These are phyloP conservation scores for Henckelia pumila DNA, from an alignment of 257 asterid genomes.

Conservation along the genomic window DNA sequence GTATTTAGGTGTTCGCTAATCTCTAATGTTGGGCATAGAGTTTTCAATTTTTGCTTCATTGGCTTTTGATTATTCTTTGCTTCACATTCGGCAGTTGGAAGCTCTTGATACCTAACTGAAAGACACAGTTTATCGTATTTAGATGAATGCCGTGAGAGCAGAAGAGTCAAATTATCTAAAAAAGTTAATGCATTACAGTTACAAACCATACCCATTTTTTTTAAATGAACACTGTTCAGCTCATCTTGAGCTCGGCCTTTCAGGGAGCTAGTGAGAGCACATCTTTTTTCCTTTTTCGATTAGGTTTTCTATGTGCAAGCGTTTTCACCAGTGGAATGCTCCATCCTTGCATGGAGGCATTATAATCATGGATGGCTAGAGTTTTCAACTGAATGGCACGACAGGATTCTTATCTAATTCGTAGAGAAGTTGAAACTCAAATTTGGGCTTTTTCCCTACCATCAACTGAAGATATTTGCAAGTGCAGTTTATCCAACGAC, in stretches of 20 bases:
- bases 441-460: not conserved
- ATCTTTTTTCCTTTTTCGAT: too few species aligned
- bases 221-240: not conserved
- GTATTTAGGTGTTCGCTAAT: conserved; percentile 2
- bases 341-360: not conserved
- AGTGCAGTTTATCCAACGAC: not conserved
- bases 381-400: not conserved
- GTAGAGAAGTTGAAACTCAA: not conserved
- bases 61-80: not conserved
- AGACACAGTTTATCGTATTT: not conserved
- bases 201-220: not conserved
- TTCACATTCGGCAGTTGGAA: not conserved
- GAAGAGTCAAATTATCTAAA: not conserved
- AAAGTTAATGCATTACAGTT: not conserved
- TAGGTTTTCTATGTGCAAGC: not conserved
- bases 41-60: not conserved
- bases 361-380: not conserved
- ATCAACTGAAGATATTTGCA: not conserved
- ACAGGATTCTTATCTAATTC: not conserved
- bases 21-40: conserved; percentile 24
- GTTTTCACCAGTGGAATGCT: not conserved
- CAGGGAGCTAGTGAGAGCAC: too few species aligned
- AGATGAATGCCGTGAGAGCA: not conserved
- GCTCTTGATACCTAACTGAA: not conserved
- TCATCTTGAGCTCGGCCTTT: not conserved